Conservation (phyloP, 2,329 filamentous ascomycete genomes). For the Boeremia exigua region DNA sequence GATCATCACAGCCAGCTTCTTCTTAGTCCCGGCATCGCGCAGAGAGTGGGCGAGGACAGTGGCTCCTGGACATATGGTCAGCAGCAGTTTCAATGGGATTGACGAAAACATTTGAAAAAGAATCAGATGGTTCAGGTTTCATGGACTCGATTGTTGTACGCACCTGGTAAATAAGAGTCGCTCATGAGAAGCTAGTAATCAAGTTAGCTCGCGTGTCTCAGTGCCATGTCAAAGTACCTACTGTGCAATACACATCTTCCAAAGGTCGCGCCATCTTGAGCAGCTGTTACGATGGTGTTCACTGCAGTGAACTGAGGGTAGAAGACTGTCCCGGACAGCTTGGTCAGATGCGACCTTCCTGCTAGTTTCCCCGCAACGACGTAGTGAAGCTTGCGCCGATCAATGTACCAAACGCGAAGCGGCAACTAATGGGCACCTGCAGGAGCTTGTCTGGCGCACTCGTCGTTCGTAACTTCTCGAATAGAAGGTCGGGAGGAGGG, state of each 20-base stretch:
- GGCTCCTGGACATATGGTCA: slow-evolving; percentile 67
- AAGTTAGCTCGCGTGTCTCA: slow-evolving; percentile 33
- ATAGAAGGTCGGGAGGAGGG: neutral
- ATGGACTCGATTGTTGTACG: slow-evolving; percentile 3
- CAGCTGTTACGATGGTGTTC: neutral
- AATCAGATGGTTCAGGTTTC: neutral
- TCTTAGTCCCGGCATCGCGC: slow-evolving; percentile 84
- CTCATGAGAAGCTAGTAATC: slow-evolving; percentile 79
- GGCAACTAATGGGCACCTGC: slow-evolving; percentile 24
- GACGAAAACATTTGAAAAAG: neutral
- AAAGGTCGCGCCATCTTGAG: slow-evolving; percentile 43
- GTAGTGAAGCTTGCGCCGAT: slow-evolving; percentile 33
- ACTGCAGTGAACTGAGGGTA: slow-evolving; percentile 5
- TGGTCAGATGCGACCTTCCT: slow-evolving; percentile 17
- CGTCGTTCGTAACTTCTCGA: neutral
- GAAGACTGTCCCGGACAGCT: slow-evolving; percentile 2
- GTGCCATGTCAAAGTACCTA: slow-evolving; percentile 46
- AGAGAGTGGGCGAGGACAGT: slow-evolving; percentile 93
- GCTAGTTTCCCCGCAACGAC: slow-evolving; percentile 37
- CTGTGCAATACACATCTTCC: slow-evolving; percentile 71
- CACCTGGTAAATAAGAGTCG: slow-evolving; percentile 92
- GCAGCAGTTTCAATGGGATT: neutral
- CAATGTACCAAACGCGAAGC: slow-evolving; percentile 31
- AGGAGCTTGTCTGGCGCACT: slow-evolving; percentile 19
- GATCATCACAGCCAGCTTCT: slow-evolving; percentile 84